Conservation (phyloP, 176 grass and related monocot species). For the Chrysopogon serrulatus region DNA sequence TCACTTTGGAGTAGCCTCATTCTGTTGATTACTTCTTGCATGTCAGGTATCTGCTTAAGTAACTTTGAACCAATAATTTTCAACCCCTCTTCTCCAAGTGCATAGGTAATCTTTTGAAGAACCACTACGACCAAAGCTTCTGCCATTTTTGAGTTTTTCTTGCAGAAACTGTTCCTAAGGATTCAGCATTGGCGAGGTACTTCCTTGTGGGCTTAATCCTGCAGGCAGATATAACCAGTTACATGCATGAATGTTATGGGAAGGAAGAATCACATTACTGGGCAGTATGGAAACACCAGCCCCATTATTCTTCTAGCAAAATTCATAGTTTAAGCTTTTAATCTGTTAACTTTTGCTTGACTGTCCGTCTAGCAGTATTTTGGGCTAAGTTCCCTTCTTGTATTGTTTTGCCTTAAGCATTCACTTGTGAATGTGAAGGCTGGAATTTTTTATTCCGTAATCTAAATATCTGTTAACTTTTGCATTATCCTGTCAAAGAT, state of each 20-base stretch:
- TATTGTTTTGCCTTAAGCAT: too few relatives aligned
- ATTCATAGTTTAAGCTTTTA: not conserved
- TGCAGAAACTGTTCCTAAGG: not conserved
- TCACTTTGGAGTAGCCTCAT: slow-evolving; percentile 24
- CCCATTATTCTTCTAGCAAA: not conserved
- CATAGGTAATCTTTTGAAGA: slow-evolving; percentile 18
- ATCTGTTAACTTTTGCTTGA: not conserved
- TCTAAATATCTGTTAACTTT: not conserved
- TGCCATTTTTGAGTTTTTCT: slow-evolving; percentile 1
- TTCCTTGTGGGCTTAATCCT: not conserved
- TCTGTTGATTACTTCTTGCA: slow-evolving; percentile 22
- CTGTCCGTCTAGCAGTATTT: too few relatives aligned
- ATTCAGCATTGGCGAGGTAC: not conserved
- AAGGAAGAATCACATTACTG: not conserved
- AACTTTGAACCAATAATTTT: slow-evolving; percentile 12
- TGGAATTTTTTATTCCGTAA: too few relatives aligned
- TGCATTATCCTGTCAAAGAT: not conserved
- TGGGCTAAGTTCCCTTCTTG: too few relatives aligned
- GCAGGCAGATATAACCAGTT: not conserved
- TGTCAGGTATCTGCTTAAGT: slow-evolving; percentile 4
- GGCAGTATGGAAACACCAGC: not conserved
- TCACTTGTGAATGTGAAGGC: too few relatives aligned
- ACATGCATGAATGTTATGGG: not conserved
- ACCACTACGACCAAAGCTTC: slow-evolving; percentile 32
- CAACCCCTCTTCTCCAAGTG: not conserved